These are phyloP conservation scores for Cephaloascus fragrans DNA, from an alignment of 805 yeast genomes.

Conservation along the genomic window DNA sequence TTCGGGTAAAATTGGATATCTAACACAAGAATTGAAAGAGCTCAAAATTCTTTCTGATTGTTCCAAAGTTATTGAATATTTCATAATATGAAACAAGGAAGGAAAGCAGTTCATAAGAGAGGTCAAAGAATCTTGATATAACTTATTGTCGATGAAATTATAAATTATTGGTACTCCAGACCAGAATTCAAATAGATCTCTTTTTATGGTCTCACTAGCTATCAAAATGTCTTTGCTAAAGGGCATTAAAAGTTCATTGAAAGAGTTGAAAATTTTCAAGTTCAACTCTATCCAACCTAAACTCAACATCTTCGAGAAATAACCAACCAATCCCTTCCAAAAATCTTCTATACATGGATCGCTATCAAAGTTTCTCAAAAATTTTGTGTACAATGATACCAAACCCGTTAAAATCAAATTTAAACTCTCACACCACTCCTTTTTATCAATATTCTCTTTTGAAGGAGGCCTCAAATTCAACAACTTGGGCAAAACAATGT, in stretches of 20 bases:
- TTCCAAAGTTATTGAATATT: conserved; percentile 16
- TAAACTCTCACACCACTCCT: conserved; percentile 53
- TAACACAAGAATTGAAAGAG: conserved; percentile 54
- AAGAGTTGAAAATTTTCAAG: conserved; percentile 42
- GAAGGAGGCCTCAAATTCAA: conserved; percentile 15
- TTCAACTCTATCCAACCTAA: conserved; percentile 43
- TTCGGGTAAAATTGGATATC: conserved; percentile 66
- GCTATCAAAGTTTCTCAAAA: conserved; percentile 25
- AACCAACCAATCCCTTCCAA: conserved; percentile 52
- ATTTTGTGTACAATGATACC: conserved; percentile 48
- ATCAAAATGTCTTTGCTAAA: conserved; percentile 9
- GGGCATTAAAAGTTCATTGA: conserved; percentile 34
- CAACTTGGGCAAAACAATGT: conserved; percentile 50
- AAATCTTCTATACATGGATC: conserved; percentile 16
- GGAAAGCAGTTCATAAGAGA: conserved; percentile 46
- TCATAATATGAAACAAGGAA: conserved; percentile 28
- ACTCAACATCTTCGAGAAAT: conserved; percentile 30
- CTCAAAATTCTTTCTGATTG: conserved; percentile 42
- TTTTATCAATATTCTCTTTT: conserved; percentile 9
- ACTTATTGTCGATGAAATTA: conserved; percentile 26
- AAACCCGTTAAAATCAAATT: conserved; percentile 56
- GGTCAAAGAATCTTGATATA: conserved; percentile 53
- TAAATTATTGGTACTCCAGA: conserved; percentile 24
- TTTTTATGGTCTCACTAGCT: conserved; percentile 17
- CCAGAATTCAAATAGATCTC: conserved; percentile 24